These are phyloP conservation scores for Coemansia asiatica DNA, from an alignment of 192 early-diverging fungal genomes.

Conservation along the genomic window DNA sequence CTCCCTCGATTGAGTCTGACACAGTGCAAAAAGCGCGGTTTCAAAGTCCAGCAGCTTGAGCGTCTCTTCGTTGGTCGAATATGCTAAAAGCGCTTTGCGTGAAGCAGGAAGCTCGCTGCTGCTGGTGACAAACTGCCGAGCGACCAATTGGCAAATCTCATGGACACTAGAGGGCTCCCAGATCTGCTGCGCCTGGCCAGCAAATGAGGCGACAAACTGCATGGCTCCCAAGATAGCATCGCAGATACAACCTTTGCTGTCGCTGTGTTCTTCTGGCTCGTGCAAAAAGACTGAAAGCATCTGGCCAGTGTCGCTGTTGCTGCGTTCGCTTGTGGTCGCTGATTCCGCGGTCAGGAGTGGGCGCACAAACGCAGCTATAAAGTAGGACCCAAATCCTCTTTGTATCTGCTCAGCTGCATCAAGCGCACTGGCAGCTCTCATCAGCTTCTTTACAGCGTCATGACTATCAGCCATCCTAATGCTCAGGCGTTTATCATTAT, in stretches of 20 bases:
- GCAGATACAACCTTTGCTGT: neutral
- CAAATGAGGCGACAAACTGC: neutral
- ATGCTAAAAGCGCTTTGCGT: constrained; percentile 9
- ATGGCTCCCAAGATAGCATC: neutral
- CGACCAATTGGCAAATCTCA: neutral
- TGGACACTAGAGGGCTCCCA: neutral
- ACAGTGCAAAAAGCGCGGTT: constrained; percentile 10
- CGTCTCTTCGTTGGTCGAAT: constrained; percentile 6
- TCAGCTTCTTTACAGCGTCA: no score
- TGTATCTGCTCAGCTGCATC: no score
- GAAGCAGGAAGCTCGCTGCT: constrained; percentile 12
- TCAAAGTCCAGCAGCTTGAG: constrained; percentile 24
- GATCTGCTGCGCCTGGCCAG: constrained; percentile 1
- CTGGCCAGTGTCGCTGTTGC: no score
- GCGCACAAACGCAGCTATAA: no score
- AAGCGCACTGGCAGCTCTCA: no score
- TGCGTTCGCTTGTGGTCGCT: no score
- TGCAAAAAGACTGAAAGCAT: no score
- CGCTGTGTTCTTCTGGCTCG: no score
- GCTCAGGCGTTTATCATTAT: no score
- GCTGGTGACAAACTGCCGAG: neutral
- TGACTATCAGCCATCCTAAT: no score
- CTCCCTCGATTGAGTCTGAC: neutral
- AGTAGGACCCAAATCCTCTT: no score
- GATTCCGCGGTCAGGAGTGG: no score